Percentiles rank a stretch among this genome's conserved stretches.
Evolutionary conservation across 306 rosid genomes (phyloP).

Genomic region (Hylodesmum podocarpum): DNA sequence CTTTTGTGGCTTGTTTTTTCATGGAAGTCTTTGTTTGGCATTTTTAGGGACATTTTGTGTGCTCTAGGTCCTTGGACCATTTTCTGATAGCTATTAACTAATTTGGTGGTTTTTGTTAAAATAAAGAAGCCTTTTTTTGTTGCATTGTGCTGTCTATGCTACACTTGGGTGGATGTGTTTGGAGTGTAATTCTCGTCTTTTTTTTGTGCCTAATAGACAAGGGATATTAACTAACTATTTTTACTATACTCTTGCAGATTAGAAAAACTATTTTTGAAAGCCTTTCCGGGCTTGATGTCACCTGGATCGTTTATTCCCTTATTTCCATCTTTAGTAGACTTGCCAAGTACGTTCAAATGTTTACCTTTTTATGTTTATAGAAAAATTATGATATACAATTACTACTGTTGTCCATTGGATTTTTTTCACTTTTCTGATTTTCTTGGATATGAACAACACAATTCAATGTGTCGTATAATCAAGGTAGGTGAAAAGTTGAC

Average conservation of each 20-base stretch:
- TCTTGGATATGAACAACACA: background rate
- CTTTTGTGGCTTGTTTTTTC: background rate
- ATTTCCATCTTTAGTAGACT: slow-evolving; percentile 72
- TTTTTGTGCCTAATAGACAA: background rate
- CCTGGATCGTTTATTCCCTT: slow-evolving; percentile 92
- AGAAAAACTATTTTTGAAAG: slow-evolving; percentile 64
- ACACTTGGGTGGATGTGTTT: background rate
- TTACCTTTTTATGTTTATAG: slow-evolving; percentile 4
- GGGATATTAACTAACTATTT: slow-evolving; percentile 18
- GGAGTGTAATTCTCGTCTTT: background rate
- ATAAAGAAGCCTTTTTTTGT: slow-evolving; percentile 1
- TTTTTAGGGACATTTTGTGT: background rate
- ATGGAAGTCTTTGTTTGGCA: background rate
- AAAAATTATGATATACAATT: background rate
- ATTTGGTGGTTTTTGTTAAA: background rate
- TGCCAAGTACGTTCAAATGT: slow-evolving; percentile 71
- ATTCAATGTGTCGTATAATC: background rate
- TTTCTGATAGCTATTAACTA: slow-evolving; percentile 5
- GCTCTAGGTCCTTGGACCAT: background rate
- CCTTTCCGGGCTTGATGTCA: slow-evolving; percentile 79
- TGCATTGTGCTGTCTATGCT: background rate
- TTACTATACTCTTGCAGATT: slow-evolving; percentile 54
- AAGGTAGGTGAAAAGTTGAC: background rate
- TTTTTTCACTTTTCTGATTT: background rate
- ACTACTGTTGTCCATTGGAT: background rate